Evolutionary conservation across 2,329 filamentous ascomycete genomes (phyloP), one percentile per base, ranked within the genome.

Genomic region (Incumbomyces delicatus): DNA sequence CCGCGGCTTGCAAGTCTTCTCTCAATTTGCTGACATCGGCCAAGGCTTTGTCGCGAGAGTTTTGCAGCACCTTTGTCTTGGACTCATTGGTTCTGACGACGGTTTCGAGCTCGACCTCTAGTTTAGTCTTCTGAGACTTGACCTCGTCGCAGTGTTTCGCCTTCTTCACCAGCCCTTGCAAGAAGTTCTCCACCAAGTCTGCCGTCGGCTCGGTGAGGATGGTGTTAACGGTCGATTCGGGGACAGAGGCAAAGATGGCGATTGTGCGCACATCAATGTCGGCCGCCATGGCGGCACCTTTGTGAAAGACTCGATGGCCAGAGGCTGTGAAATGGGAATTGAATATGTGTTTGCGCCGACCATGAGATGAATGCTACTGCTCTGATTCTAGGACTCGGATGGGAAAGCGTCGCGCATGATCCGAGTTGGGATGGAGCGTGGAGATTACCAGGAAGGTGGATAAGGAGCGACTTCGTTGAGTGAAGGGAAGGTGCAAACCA

Each of bases 91-190:
- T 85, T 57, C 88, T 83, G 40, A 95, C 83, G 14, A 83, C 84
- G 65, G 87, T 92, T 64, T 98, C 92, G 6, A 96, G 77, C 70
- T 96, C 89, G 37, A 98, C 92, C 59, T 95, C 87, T 38, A 86
- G 72, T 56, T 87, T 83, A 37, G 95, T 75, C 68, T 95, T 96
- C 54, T 94, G 86, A 8, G 90, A 83, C 58, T 83, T 87, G 34
- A 95, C 69, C 33, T 81, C 77, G 61, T 95, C 87, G 58, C 79
- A 83, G 59, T 95, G 87, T 58, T 82, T 85, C 31, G 86, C 87
- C 64, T 92, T 95, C 27, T 72, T 70, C 18, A 82, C 77, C 44
- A 96, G 78, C 20, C 85, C 82, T 52, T 78, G 73, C 34, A 98
- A 75, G 44, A 98, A 73, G 35, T 77, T 72, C 49, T 77, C 75